These are phyloP conservation scores for Termitomyces sp. DNA, from an alignment of 768 basidiomycete genomes.

Conservation along the genomic window DNA sequence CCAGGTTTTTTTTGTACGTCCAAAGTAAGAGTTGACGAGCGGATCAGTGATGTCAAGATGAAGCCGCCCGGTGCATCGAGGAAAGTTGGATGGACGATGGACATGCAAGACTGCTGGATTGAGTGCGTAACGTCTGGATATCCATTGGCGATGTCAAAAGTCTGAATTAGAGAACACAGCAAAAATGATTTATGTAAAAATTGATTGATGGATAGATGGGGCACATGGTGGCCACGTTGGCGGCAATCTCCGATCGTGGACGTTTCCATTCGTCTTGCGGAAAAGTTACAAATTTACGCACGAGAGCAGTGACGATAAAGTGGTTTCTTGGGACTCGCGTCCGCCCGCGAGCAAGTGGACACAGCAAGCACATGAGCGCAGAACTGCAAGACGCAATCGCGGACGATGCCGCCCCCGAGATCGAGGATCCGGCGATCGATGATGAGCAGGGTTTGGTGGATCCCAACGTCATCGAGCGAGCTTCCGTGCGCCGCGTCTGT, in stretches of 20 bases:
- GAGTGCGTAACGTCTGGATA: not conserved
- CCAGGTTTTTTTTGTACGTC: not conserved
- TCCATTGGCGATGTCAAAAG: not conserved
- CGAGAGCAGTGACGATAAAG: not conserved
- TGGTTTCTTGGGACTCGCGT: not conserved
- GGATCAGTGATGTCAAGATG: not conserved
- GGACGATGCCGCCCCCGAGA: not conserved
- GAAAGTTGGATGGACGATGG: not conserved
- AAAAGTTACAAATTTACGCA: not conserved
- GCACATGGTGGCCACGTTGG: not conserved
- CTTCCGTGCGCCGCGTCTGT: not conserved
- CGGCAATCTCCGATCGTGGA: not conserved
- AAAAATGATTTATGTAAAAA: not conserved
- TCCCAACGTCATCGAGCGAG: conserved; percentile 8
- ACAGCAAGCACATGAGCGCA: not conserved
- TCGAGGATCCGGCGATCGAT: conserved; percentile 4
- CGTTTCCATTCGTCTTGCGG: not conserved
- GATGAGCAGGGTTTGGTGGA: conserved; percentile 2
- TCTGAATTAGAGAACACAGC: not conserved
- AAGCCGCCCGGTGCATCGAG: not conserved
- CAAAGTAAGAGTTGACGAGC: not conserved
- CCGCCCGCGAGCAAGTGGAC: not conserved
- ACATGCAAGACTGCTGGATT: not conserved
- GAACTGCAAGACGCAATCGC: not conserved
- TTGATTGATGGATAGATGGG: not conserved